A percentile compares a stretch with the other conserved stretches of the same genome.
phyloP scores from a whole-genome alignment of 2,329 filamentous ascomycete genomes.

The Hypoxylon rubiginosum region DNA sequence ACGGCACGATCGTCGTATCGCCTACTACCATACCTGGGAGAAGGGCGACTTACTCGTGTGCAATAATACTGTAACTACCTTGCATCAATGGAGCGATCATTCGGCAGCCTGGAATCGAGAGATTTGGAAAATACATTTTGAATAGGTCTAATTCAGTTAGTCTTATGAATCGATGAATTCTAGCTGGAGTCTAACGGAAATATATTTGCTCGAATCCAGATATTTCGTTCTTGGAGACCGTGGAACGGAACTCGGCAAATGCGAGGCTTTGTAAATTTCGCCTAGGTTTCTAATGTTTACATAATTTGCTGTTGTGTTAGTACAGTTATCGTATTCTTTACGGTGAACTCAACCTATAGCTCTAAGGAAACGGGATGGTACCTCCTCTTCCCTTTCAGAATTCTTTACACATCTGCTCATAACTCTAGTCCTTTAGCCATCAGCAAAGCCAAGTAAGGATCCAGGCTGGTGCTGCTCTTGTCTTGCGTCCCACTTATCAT shows the following conservation, averaged over 20 bases:
- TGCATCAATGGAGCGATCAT: constrained; percentile 65
- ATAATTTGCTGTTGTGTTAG: too few relatives aligned
- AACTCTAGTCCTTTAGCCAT: too few relatives aligned
- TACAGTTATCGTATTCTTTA: too few relatives aligned
- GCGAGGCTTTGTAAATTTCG: too few relatives aligned
- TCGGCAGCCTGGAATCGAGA: constrained; percentile 59
- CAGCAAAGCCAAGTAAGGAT: neutral
- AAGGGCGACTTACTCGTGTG: constrained; percentile 67
- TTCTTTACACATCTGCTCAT: too few relatives aligned
- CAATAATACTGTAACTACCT: constrained; percentile 61
- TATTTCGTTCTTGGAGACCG: neutral
- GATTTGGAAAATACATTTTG: constrained; percentile 66
- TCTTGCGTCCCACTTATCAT: too few relatives aligned
- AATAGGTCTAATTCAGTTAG: constrained; percentile 48
- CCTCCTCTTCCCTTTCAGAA: too few relatives aligned
- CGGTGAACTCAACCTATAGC: too few relatives aligned
- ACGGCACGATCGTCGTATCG: constrained; percentile 64
- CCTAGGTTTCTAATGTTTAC: neutral
- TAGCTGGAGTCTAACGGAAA: neutral
- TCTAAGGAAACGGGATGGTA: too few relatives aligned
- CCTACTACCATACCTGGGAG: constrained; percentile 66
- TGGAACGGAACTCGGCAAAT: too few relatives aligned
- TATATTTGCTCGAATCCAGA: neutral
- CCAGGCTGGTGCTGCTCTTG: too few relatives aligned
- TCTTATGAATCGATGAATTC: neutral